Percentiles rank a stretch among this genome's conserved stretches.
These are phyloP conservation scores for Vanderwaltozyma yarrowii DNA, from an alignment of 805 yeast species.

Conservation along the genomic window DNA sequence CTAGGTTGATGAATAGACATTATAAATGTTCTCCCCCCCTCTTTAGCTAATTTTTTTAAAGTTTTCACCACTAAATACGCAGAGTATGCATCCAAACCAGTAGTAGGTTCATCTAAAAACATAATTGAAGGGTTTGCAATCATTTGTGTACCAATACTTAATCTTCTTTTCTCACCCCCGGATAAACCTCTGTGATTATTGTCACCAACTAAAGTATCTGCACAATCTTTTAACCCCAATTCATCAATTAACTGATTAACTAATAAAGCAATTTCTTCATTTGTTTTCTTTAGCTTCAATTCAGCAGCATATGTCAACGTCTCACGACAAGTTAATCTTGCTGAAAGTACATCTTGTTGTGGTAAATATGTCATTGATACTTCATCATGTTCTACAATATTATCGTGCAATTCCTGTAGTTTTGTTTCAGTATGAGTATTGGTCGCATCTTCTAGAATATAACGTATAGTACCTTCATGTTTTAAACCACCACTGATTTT, in stretches of 20 bases:
- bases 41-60: conserved; percentile 44
- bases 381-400: conserved; percentile 1
- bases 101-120: conserved; percentile 81
- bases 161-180: conserved; percentile 77
- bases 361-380: conserved; percentile 46
- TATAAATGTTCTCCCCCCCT: conserved; percentile 58
- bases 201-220: conserved; percentile 49
- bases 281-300: conserved; percentile 43
- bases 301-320: conserved; percentile 64
- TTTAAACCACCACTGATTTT: conserved; percentile 34
- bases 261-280: conserved; percentile 35
- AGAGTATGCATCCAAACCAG: conserved; percentile 74
- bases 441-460: conserved; percentile 9
- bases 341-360: conserved; percentile 64
- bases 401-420: neutral
- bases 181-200: conserved; percentile 50
- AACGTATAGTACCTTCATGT: conserved; percentile 35
- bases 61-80: conserved; percentile 56
- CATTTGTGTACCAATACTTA: conserved; percentile 69
- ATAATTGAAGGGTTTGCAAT: conserved; percentile 65
- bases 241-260: conserved; percentile 54
- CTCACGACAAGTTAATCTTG: conserved; percentile 65
- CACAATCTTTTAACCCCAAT: conserved; percentile 56
- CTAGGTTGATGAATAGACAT: conserved; percentile 81
- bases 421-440: neutral